Evolutionary conservation across 139 green algal genomes (phyloP).

Genomic region (Coccomyxa sp.): DNA sequence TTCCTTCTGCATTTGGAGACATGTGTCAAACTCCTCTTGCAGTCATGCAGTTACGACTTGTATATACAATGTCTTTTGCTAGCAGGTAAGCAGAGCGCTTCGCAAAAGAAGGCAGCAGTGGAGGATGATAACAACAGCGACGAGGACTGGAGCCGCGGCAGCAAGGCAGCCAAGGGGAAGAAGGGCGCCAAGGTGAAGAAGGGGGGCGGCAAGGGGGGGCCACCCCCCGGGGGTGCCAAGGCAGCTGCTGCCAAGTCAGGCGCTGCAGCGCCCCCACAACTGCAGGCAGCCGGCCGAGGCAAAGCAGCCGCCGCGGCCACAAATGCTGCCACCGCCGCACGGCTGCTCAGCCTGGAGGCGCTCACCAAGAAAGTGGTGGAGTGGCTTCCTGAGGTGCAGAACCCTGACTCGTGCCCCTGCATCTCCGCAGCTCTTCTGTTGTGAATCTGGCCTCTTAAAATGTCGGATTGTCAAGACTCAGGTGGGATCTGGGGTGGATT

Average conservation of each 20-base stretch:
- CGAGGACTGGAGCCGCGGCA: conserved; percentile 43
- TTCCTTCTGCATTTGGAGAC: neutral
- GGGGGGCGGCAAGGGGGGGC: conserved; percentile 10
- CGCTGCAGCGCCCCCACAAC: neutral
- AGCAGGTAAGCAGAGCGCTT: neutral
- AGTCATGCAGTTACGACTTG: neutral
- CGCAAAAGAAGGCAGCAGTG: conserved; percentile 13
- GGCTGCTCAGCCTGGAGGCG: conserved; percentile 21
- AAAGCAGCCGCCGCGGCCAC: neutral
- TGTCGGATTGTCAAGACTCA: too few species aligned
- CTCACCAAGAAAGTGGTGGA: conserved; percentile 40
- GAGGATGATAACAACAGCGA: conserved; percentile 27
- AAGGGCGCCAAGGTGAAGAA: conserved; percentile 24
- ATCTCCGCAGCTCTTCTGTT: too few species aligned
- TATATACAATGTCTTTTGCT: neutral
- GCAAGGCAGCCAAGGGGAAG: conserved; percentile 35
- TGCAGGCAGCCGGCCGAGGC: neutral
- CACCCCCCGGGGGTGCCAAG: neutral
- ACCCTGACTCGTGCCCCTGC: too few species aligned
- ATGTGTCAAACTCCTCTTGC: neutral
- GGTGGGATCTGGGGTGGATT: too few species aligned
- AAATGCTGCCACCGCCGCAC: conserved; percentile 4
- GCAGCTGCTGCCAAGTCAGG: neutral
- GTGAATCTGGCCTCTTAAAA: too few species aligned
- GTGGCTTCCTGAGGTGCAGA: conserved; percentile 34